Percentiles rank a stretch among this genome's conserved stretches.
Conservation (phyloP, 1,139 yeast genomes). For the Tardiomyces digboiensis region DNA sequence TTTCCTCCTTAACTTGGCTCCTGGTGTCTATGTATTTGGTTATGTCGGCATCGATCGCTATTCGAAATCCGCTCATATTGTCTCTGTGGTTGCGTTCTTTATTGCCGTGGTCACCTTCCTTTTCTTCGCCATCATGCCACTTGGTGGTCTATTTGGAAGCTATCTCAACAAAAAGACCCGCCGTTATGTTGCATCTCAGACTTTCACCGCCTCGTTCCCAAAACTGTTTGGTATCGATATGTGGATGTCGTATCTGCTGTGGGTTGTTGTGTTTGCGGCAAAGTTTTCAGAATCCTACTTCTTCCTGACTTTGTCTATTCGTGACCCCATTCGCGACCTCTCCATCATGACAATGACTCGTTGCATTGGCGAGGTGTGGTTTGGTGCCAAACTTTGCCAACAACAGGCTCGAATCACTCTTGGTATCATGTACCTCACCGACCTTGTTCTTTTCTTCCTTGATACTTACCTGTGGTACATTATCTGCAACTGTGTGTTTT, state of each 20-base stretch:
- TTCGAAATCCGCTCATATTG: conserved; percentile 70
- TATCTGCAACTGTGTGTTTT: conserved; percentile 73
- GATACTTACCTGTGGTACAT: conserved; percentile 90
- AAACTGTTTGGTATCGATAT: conserved; percentile 44
- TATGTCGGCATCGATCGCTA: conserved; percentile 57
- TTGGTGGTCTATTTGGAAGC: conserved; percentile 82
- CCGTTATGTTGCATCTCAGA: conserved; percentile 35
- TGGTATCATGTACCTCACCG: conserved; percentile 49
- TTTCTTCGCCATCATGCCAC: conserved; percentile 44
- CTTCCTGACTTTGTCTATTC: conserved; percentile 64
- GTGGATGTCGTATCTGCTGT: conserved; percentile 53
- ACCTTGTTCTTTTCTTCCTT: conserved; percentile 63
- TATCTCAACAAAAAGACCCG: conserved; percentile 21
- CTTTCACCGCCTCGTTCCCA: conserved; percentile 80
- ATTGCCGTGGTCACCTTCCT: conserved; percentile 47
- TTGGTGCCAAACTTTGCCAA: conserved; percentile 45
- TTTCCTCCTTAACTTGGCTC: conserved; percentile 67
- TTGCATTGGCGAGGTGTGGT: conserved; percentile 90
- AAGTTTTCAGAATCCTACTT: conserved; percentile 77
- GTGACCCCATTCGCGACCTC: conserved; percentile 70
- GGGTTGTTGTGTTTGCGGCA: conserved; percentile 61
- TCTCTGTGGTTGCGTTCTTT: not conserved
- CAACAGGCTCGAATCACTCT: conserved; percentile 53
- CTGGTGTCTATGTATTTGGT: conserved; percentile 78
- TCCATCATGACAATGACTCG: conserved; percentile 51